Conservation (phyloP, 2,329 filamentous ascomycete species). For the Sclerotinia minor region DNA sequence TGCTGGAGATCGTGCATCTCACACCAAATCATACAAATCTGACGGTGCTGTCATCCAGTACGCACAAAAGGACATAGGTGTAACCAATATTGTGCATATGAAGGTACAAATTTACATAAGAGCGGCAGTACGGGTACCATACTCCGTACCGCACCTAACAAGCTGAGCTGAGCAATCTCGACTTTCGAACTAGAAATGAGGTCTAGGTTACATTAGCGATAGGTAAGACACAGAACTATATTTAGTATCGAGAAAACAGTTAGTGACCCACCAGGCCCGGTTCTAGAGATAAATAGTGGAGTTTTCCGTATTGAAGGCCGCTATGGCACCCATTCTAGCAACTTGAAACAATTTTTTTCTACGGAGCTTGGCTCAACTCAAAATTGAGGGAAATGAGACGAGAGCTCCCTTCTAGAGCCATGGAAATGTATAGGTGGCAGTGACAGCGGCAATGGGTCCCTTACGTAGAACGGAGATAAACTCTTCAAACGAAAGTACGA, state of each 20-base stretch:
- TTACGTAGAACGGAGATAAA: too few relatives aligned
- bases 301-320: background rate
- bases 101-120: background rate
- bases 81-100: background rate
- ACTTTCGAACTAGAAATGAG: slow-evolving; percentile 9
- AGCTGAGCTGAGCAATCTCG: background rate
- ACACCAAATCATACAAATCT: too few relatives aligned
- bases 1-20: background rate
- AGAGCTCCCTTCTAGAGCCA: too few relatives aligned
- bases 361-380: slow-evolving; percentile 8
- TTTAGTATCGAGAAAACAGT: background rate
- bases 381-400: background rate
- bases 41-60: background rate
- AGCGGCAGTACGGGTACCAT: background rate
- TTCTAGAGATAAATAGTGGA: background rate
- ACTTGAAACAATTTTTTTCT: background rate
- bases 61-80: background rate
- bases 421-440: too few relatives aligned
- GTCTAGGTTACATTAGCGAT: background rate
- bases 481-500: too few relatives aligned
- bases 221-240: background rate
- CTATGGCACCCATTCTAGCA: background rate
- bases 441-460: too few relatives aligned
- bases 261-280: background rate
- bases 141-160: background rate